Base-by-base conservation (phyloP, 805 yeast species). In the Starmerella roubikii region DNA sequence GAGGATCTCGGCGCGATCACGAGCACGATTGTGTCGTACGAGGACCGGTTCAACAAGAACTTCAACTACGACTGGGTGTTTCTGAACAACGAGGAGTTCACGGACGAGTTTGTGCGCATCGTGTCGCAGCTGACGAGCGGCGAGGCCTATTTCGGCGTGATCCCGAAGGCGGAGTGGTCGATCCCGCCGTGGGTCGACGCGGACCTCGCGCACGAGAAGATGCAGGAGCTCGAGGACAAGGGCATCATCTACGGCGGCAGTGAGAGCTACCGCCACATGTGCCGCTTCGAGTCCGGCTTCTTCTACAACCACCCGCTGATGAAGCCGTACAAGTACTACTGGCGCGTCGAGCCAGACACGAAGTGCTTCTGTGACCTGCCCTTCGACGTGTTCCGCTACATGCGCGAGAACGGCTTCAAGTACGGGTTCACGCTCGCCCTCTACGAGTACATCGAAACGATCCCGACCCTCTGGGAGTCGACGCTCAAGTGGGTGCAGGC, bases 261-360 rank as follows among this genome's bases (percentile, higher is more conserved):
- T 66, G 78, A 72, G 39, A 73, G 86, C 7, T 91, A 91, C 54
- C 96, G 88, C 58, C 82, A 80, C 54, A 91, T 88, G 97, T 91
- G 97, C 56, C 69, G 95, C n/a, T 86, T 77, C 56, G 85, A 81
- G 54, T 76, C 93, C 0, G 94, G 95, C 1, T 67, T 66, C 44
- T 88, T 88, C 54, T 86, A 73, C 61, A 72, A 76, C 44, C 95
- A 88, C 58, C 81, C 78, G 9, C 54, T 82, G 45, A 77, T 88
- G 35, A 57, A 57, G 37, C 68, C 74, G 42, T 67, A 74, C 40
- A 85, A 86, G 46, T 88, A 94, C 93, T 91, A 88, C 61, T 91
- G 98, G 98, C 69, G 98, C 37, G 86, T 91, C 12, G 98, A 88
- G 59, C 97, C 98, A 2, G 80, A 79, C 47, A 93, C 88, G 30